Conservation (phyloP, 305 asterid genomes). For the Ilex paraguariensis region DNA sequence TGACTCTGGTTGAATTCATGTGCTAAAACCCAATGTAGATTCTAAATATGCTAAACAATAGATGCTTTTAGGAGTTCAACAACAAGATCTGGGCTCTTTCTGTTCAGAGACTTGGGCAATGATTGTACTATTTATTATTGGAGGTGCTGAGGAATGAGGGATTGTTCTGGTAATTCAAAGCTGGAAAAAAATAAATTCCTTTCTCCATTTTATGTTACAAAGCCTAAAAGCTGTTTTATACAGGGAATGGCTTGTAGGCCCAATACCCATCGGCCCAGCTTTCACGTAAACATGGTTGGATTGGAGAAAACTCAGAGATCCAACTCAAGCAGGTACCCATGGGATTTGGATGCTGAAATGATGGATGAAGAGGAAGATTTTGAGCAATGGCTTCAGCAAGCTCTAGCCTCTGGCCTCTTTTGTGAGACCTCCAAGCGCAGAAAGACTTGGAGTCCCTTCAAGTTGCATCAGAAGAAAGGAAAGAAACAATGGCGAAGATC, state of each 20-base stretch:
- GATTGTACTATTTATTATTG: too few species aligned
- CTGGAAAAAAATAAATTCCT: too few species aligned
- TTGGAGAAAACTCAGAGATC: slow-evolving; percentile 75
- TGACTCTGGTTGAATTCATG: too few species aligned
- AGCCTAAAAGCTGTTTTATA: slow-evolving; percentile 1
- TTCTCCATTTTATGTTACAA: too few species aligned
- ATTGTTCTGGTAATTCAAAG: too few species aligned
- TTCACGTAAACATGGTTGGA: slow-evolving; percentile 99
- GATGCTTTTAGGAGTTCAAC: too few species aligned
- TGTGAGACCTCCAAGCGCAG: slow-evolving; percentile 87
- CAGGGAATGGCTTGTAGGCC: slow-evolving; percentile 99
- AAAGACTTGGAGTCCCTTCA: slow-evolving; percentile 99
- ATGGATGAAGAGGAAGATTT: slow-evolving; percentile 94
- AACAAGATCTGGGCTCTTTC: too few species aligned
- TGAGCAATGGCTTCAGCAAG: slow-evolving; percentile 97
- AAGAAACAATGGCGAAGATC: slow-evolving; percentile 84
- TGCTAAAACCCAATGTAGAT: too few species aligned
- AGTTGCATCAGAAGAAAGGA: slow-evolving; percentile 78
- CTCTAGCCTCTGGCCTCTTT: slow-evolving; percentile 90
- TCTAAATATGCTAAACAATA: too few species aligned
- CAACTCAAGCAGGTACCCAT: slow-evolving; percentile 81
- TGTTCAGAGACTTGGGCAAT: too few species aligned
- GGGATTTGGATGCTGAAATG: slow-evolving; percentile 98
- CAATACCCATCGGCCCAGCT: slow-evolving; percentile 94
- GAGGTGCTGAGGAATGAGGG: too few species aligned